A percentile compares a stretch with the other conserved stretches of the same genome.
Evolutionary conservation across 192 early-diverging fungal species (phyloP).

Genomic region (Coemansia sp.): DNA sequence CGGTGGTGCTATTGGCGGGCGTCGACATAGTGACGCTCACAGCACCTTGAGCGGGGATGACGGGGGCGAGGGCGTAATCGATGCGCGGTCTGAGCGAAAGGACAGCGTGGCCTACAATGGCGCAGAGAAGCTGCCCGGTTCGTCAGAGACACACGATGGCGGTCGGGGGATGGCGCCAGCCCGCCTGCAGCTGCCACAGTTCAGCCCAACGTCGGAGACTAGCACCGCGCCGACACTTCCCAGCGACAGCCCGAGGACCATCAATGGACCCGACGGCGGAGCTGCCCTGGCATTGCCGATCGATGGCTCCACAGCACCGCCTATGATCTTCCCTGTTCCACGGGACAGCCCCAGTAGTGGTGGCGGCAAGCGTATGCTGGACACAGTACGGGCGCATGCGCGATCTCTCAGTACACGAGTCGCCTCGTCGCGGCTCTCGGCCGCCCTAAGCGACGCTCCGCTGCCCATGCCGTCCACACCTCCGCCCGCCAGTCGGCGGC

Average conservation of each 20-base stretch:
- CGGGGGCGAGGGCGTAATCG: neutral
- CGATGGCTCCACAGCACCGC: too few relatives aligned
- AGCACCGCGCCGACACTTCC: slow-evolving; percentile 1
- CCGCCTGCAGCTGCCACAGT: neutral
- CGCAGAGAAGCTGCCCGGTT: too few relatives aligned
- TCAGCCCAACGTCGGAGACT: slow-evolving; percentile 4
- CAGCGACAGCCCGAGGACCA: neutral
- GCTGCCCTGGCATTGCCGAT: too few relatives aligned
- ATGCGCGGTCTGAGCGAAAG: neutral
- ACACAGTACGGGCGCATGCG: slow-evolving; percentile 29
- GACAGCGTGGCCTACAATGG: neutral
- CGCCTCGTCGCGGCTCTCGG: slow-evolving; percentile 15
- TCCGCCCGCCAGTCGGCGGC: neutral
- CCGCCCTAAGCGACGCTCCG: slow-evolving; percentile 23
- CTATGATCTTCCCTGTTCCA: too few relatives aligned
- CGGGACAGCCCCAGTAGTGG: too few relatives aligned
- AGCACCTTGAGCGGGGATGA: neutral
- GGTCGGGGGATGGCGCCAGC: too few relatives aligned
- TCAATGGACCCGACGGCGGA: too few relatives aligned
- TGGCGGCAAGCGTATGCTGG: slow-evolving; percentile 10
- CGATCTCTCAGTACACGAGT: slow-evolving; percentile 34
- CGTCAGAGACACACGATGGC: too few relatives aligned
- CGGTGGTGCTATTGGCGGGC: slow-evolving; percentile 2
- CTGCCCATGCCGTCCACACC: neutral
- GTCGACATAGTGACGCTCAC: slow-evolving; percentile 6